phyloP scores from a whole-genome alignment of 2,329 filamentous ascomycete species.

The Alternaria gaisen region DNA sequence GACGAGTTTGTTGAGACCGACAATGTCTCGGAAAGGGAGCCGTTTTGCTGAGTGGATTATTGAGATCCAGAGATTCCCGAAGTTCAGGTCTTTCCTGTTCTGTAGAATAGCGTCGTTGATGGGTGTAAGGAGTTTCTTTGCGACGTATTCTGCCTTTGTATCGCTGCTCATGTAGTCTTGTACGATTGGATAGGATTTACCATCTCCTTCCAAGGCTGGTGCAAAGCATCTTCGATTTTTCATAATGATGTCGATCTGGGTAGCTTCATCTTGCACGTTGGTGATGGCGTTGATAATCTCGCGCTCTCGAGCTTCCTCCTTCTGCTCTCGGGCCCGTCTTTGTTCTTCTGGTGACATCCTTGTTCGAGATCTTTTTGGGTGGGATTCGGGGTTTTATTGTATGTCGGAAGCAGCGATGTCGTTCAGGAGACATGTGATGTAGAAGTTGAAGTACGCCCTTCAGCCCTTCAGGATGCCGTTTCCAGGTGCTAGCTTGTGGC shows the following conservation, averaged over 20 bases:
- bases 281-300: background rate
- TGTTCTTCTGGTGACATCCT: background rate
- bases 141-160: background rate
- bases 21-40: slow-evolving; percentile 4
- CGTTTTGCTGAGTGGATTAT: slow-evolving; percentile 12
- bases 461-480: slow-evolving; percentile 3
- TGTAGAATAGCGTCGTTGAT: slow-evolving; percentile 1
- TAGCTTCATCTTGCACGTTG: slow-evolving; percentile 8
- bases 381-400: background rate
- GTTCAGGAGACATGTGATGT: background rate
- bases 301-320: background rate
- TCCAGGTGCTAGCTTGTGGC: background rate
- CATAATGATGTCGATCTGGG: slow-evolving; percentile 6
- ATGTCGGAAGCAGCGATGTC: background rate
- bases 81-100: background rate
- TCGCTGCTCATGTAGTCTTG: slow-evolving; percentile 3
- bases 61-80: background rate
- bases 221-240: slow-evolving; percentile 5
- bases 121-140: background rate
- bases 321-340: background rate
- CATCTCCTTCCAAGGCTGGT: background rate
- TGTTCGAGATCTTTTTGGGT: background rate
- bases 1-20: slow-evolving; percentile 4
- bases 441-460: slow-evolving; percentile 6
- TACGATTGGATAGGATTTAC: background rate